phyloP scores from a whole-genome alignment of 2,329 filamentous ascomycete genomes.

The Plenodomus tracheiphilus region DNA sequence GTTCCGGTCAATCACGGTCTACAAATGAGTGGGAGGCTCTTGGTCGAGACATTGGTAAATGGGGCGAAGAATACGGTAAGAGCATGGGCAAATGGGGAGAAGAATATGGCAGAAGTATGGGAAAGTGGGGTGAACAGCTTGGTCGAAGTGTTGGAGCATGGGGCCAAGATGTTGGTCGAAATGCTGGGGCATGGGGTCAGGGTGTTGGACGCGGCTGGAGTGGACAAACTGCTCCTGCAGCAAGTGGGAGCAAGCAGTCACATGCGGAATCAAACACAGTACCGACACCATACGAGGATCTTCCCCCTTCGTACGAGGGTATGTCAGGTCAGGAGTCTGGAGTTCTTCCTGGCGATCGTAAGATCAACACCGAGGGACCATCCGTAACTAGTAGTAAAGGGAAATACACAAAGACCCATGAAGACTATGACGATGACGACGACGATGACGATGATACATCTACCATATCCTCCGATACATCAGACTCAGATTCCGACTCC shows the following conservation, averaged over 20 bases:
- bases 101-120: conserved; percentile 37
- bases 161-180: conserved; percentile 21
- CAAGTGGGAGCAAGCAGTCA: background rate
- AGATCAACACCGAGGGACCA: conserved; percentile 1
- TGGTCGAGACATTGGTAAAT: conserved; percentile 12
- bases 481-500: conserved; percentile 18
- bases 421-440: conserved; percentile 15
- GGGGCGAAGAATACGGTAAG: conserved; percentile 12
- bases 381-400: conserved; percentile 3
- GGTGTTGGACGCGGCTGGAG: conserved; percentile 3
- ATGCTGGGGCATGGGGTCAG: conserved; percentile 16
- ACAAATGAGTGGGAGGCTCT: conserved; percentile 16
- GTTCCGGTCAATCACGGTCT: conserved; percentile 6
- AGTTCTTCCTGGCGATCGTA: conserved; percentile 11
- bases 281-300: conserved; percentile 10
- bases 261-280: background rate
- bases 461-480: conserved; percentile 27
- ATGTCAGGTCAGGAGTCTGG: conserved; percentile 21
- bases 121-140: conserved; percentile 34
- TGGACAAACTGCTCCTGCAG: background rate
- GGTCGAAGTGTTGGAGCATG: conserved; percentile 28
- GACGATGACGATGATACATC: conserved; percentile 25
- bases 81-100: conserved; percentile 35
- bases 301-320: conserved; percentile 19
- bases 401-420: background rate